Percentiles rank a stretch among this genome's conserved stretches.
These are phyloP conservation scores for Xylariaceae sp. DNA, from an alignment of 2,329 filamentous ascomycete genomes.

Conservation along the genomic window DNA sequence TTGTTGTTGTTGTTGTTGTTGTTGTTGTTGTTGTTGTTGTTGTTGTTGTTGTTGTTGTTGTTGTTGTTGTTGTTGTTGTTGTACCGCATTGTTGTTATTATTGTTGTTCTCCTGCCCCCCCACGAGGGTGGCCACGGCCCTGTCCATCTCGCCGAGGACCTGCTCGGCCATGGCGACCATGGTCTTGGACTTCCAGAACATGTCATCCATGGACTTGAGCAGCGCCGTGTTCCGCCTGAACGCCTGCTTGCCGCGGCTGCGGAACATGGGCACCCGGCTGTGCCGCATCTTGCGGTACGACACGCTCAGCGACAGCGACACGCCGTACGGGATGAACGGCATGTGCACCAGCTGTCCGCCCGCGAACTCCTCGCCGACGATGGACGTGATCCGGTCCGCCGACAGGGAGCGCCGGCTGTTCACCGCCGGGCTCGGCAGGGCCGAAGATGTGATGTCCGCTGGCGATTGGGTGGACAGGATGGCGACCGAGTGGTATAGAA, in stretches of 20 bases:
- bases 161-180: conserved; percentile 51
- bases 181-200: conserved; percentile 53
- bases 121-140: conserved; percentile 43
- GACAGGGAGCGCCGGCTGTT: conserved; percentile 54
- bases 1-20: no score
- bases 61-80: no score
- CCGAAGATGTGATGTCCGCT: conserved; percentile 35
- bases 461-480: conserved; percentile 56
- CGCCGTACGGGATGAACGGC: conserved; percentile 56
- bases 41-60: no score
- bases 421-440: conserved; percentile 41
- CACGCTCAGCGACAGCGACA: conserved; percentile 56
- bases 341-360: conserved; percentile 41
- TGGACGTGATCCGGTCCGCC: conserved; percentile 51
- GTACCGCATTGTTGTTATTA: no score
- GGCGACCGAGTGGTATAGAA: conserved; percentile 59
- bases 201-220: conserved; percentile 47
- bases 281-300: conserved; percentile 61
- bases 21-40: no score
- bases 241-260: conserved; percentile 46
- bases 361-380: conserved; percentile 46
- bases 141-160: conserved; percentile 51
- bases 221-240: conserved; percentile 52
- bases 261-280: conserved; percentile 53
- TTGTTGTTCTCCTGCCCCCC: conserved; percentile 29